These are phyloP conservation scores for Cyclotella distinguenda DNA, from an alignment of 108 stramenopile genomes.

Conservation along the genomic window DNA sequence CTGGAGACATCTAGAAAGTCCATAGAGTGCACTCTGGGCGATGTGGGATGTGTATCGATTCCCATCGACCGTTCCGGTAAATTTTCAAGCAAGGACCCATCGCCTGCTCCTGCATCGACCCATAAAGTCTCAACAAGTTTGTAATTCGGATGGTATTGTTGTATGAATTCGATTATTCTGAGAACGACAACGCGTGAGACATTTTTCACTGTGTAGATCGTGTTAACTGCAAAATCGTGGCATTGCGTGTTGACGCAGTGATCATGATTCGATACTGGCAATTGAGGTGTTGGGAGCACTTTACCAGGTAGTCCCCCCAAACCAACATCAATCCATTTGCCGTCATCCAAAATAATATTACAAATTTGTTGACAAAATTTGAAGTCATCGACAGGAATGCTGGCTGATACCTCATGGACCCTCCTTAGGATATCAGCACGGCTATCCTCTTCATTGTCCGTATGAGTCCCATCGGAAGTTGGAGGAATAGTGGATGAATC, in stretches of 20 bases:
- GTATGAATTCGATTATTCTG: conserved; percentile 16
- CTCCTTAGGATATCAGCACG: not conserved
- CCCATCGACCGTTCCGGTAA: conserved; percentile 37
- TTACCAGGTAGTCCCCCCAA: conserved; percentile 40
- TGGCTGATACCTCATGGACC: not conserved
- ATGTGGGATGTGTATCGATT: conserved; percentile 35
- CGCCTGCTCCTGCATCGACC: conserved; percentile 52
- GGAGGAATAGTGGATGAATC: conserved; percentile 15
- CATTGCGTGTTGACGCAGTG: not conserved
- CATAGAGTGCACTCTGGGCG: conserved; percentile 3
- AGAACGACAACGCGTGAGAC: conserved; percentile 35
- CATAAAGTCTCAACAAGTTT: conserved; percentile 18
- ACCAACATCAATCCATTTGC: conserved; percentile 32
- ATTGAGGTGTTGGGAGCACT: conserved; percentile 33
- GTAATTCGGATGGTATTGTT: conserved; percentile 1
- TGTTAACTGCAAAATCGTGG: conserved; percentile 37
- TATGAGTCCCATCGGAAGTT: not conserved
- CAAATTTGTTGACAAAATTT: not conserved
- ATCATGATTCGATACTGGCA: not conserved
- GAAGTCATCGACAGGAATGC: not conserved
- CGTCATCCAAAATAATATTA: not conserved
- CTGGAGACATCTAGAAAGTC: conserved; percentile 29
- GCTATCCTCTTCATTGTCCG: not conserved
- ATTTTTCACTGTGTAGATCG: conserved; percentile 37
- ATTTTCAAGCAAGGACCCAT: conserved; percentile 38